These are phyloP conservation scores for Hygrophoropsis aurantiaca DNA, from an alignment of 768 basidiomycete species.

Conservation along the genomic window DNA sequence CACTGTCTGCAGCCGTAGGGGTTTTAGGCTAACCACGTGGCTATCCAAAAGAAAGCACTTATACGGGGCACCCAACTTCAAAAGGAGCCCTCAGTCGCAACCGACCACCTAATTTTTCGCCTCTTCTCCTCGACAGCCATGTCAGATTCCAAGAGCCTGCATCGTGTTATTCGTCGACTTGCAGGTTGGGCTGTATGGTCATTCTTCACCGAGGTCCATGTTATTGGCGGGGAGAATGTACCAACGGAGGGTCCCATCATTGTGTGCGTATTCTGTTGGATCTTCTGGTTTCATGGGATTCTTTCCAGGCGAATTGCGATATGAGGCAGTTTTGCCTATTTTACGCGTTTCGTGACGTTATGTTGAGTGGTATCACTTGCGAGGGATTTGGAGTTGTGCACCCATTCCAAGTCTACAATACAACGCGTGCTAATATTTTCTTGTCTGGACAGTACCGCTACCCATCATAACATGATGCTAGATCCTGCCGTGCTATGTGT, in stretches of 20 bases:
- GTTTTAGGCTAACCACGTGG: too few relatives aligned
- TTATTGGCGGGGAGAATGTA: constrained; percentile 87
- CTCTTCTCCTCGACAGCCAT: constrained; percentile 11
- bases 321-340: background rate
- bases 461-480: constrained; percentile 95
- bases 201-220: constrained; percentile 87
- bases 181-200: constrained; percentile 75
- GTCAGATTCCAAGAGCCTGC: constrained; percentile 46
- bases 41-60: too few relatives aligned
- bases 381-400: too few relatives aligned
- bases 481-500: constrained; percentile 82
- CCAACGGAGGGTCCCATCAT: constrained; percentile 88
- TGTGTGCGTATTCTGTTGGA: constrained; percentile 56
- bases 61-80: too few relatives aligned
- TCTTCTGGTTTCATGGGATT: background rate
- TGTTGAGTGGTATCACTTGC: background rate
- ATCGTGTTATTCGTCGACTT: constrained; percentile 68
- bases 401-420: too few relatives aligned
- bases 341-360: background rate
- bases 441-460: constrained; percentile 67
- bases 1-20: too few relatives aligned
- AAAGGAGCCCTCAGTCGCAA: too few relatives aligned
- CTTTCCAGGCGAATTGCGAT: background rate
- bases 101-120: background rate
- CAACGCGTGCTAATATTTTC: background rate